Percentiles rank a stretch among this genome's conserved stretches.
Evolutionary conservation across 2,329 filamentous ascomycete genomes (phyloP).

Genomic region (Fusarium transvaalense): DNA sequence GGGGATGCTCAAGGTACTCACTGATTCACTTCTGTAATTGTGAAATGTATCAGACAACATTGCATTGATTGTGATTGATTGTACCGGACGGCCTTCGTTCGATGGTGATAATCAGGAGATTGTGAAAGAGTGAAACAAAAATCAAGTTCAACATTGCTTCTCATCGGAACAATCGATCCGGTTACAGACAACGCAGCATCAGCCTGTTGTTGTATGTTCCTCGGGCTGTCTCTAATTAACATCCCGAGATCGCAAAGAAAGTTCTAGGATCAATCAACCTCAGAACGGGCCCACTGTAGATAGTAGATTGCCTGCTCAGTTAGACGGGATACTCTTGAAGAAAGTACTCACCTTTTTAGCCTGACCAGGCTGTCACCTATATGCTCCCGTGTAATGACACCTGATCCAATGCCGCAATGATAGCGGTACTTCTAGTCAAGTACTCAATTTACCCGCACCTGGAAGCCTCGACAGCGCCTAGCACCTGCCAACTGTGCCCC

Average conservation of each 20-base stretch:
- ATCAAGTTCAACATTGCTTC: not conserved
- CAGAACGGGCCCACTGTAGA: slow-evolving; percentile 14
- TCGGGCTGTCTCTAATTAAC: slow-evolving; percentile 27
- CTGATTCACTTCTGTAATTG: not conserved
- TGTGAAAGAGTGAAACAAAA: not conserved
- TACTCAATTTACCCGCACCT: slow-evolving; percentile 24
- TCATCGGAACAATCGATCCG: slow-evolving; percentile 15
- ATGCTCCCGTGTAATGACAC: not conserved
- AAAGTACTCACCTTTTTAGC: slow-evolving; percentile 37
- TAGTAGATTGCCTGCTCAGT: slow-evolving; percentile 9
- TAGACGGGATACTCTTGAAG: slow-evolving; percentile 19
- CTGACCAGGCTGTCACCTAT: slow-evolving; percentile 26
- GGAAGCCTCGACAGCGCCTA: slow-evolving; percentile 33
- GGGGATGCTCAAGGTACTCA: slow-evolving; percentile 13
- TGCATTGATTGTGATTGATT: too few species aligned
- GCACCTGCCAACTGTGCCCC: slow-evolving; percentile 44
- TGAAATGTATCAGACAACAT: not conserved
- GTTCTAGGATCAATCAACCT: not conserved
- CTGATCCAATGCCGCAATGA: not conserved
- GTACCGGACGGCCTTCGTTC: not conserved
- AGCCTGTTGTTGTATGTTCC: slow-evolving; percentile 3
- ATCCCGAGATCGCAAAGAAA: slow-evolving; percentile 9
- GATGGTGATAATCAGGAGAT: not conserved
- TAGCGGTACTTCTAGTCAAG: slow-evolving; percentile 11
- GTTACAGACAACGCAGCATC: slow-evolving; percentile 2